Conservation (phyloP, 345 rosid genomes). For the Mallotus nudiflorus region DNA sequence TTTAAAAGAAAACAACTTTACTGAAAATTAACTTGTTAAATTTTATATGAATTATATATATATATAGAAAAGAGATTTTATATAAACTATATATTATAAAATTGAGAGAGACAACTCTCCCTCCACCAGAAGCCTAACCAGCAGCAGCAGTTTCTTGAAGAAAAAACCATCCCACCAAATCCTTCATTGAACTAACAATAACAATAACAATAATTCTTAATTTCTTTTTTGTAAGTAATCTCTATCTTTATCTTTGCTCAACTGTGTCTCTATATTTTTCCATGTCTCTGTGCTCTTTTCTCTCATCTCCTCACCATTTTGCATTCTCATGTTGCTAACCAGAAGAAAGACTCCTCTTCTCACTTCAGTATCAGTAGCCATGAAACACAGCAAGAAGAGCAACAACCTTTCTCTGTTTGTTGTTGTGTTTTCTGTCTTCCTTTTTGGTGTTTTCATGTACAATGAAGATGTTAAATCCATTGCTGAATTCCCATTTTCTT, state of each 20-base stretch:
- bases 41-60: neutral
- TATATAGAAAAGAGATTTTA: no score
- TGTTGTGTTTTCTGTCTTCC: conserved; percentile 51
- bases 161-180: conserved; percentile 69
- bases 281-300: conserved; percentile 23
- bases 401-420: conserved; percentile 65
- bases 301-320: conserved; percentile 1
- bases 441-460: conserved; percentile 54
- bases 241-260: conserved; percentile 14
- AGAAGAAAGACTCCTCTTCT: conserved; percentile 40
- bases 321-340: conserved; percentile 42
- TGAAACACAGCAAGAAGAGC: conserved; percentile 69
- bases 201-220: conserved; percentile 5
- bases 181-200: conserved; percentile 37
- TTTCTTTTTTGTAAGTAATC: conserved; percentile 4
- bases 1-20: neutral
- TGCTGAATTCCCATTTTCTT: conserved; percentile 73
- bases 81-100: no score
- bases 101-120: conserved; percentile 48
- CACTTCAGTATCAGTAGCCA: conserved; percentile 39
- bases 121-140: conserved; percentile 50
- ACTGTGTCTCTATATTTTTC: conserved; percentile 27
- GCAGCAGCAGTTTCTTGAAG: conserved; percentile 38
- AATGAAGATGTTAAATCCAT: conserved; percentile 47
- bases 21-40: no score